These are phyloP conservation scores for Sherardia arvensis DNA, from an alignment of 257 asterid species.

Conservation along the genomic window DNA sequence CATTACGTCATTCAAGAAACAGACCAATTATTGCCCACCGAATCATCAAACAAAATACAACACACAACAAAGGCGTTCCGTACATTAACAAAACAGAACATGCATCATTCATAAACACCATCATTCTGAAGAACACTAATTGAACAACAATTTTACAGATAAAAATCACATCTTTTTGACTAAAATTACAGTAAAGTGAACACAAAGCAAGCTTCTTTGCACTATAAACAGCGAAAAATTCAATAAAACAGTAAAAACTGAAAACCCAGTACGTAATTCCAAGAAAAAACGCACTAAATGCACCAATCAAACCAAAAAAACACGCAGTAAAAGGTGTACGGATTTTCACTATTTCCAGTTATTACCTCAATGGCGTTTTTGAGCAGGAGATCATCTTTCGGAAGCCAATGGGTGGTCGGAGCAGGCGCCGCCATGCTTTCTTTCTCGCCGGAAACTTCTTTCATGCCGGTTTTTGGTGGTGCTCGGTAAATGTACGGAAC, in stretches of 20 bases:
- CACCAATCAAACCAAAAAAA: neutral
- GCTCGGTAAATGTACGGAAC: neutral
- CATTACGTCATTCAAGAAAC: too few relatives aligned
- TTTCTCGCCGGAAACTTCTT: slow-evolving; percentile 11
- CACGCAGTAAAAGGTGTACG: neutral
- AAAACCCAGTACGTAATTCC: slow-evolving; percentile 6
- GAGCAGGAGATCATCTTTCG: slow-evolving; percentile 58
- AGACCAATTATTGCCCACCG: neutral
- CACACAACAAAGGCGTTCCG: neutral
- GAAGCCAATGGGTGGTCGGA: slow-evolving; percentile 41
- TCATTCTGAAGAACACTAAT: neutral
- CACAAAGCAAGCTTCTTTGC: neutral
- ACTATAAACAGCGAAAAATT: neutral
- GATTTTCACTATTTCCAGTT: neutral
- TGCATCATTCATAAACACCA: neutral
- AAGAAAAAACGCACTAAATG: slow-evolving; percentile 7
- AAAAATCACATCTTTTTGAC: neutral
- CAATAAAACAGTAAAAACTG: too few relatives aligned
- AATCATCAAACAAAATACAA: neutral
- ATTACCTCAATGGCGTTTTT: slow-evolving; percentile 68
- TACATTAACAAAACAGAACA: neutral
- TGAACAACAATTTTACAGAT: neutral
- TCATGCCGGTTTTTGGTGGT: neutral
- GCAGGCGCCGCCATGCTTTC: slow-evolving; percentile 59
- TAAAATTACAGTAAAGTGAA: neutral